Percentiles rank a stretch among this genome's conserved stretches.
Evolutionary conservation across 441 rosid genomes (phyloP).

Genomic region (Brassica balearica): DNA sequence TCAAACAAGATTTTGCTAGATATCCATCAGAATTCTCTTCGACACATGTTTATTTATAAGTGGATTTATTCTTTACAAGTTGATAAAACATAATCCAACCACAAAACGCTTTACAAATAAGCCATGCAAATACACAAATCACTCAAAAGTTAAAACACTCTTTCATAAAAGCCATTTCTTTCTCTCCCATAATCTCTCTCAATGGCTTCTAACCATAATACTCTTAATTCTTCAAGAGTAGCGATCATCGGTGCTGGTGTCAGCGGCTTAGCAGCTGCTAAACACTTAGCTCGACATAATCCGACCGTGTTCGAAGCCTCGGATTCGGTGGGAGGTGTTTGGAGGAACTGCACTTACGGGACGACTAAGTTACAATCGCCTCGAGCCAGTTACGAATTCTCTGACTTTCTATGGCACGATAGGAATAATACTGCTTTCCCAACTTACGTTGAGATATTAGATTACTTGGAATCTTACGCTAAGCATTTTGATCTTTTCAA

Average conservation of each 20-base stretch:
- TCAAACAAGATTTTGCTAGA: neutral
- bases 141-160: constrained; percentile 28
- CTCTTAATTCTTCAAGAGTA: constrained; percentile 51
- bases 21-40: neutral
- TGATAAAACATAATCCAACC: neutral
- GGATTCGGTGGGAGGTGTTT: constrained; percentile 84
- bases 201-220: constrained; percentile 29
- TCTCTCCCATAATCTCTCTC: neutral
- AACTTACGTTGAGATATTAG: constrained; percentile 62
- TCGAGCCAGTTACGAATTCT: constrained; percentile 71
- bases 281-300: constrained; percentile 63
- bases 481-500: constrained; percentile 68
- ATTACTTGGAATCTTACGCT: constrained; percentile 78
- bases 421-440: constrained; percentile 75
- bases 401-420: constrained; percentile 82
- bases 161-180: constrained; percentile 17
- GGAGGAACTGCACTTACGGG: constrained; percentile 74
- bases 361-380: constrained; percentile 83
- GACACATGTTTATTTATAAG: neutral
- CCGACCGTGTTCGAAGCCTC: constrained; percentile 79
- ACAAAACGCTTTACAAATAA: constrained; percentile 16
- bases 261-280: constrained; percentile 77
- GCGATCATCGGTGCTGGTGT: constrained; percentile 85
- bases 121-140: constrained; percentile 33
- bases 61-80: neutral